Evolutionary conservation across 805 yeast genomes (phyloP).

Genomic region (Candida montana): DNA sequence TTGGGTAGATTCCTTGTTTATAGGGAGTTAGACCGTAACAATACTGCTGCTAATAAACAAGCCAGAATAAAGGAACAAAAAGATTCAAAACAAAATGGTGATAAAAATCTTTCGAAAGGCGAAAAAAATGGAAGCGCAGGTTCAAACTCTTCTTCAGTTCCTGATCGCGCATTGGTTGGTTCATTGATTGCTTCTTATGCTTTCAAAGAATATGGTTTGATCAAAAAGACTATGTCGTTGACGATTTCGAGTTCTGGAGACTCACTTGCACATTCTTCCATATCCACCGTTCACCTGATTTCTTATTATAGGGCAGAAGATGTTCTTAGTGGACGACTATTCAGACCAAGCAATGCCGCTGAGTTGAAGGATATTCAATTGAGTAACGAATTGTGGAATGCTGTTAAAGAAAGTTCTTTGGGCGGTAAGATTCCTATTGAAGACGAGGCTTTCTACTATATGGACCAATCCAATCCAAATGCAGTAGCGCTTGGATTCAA

Average conservation of each 20-base stretch:
- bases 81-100: constrained; percentile 10
- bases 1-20: constrained; percentile 81
- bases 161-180: constrained; percentile 43
- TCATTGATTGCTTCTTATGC: constrained; percentile 56
- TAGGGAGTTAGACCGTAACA: constrained; percentile 53
- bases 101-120: constrained; percentile 1
- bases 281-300: constrained; percentile 62
- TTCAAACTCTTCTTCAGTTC: background rate
- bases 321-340: constrained; percentile 51
- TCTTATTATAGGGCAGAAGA: constrained; percentile 77
- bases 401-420: constrained; percentile 51
- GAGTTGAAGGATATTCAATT: constrained; percentile 44
- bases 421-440: constrained; percentile 49
- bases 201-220: constrained; percentile 65
- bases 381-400: constrained; percentile 44
- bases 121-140: constrained; percentile 8
- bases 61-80: constrained; percentile 32
- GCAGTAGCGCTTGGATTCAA: constrained; percentile 17
- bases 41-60: constrained; percentile 34
- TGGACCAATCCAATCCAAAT: constrained; percentile 31
- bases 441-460: constrained; percentile 44
- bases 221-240: constrained; percentile 73
- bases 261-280: constrained; percentile 19
- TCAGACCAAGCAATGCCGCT: constrained; percentile 52
- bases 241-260: no score